Percentiles rank a stretch among this genome's conserved stretches.
Evolutionary conservation across 2,329 filamentous ascomycete species (phyloP).

Genomic region (Emericellopsis cladophorae): DNA sequence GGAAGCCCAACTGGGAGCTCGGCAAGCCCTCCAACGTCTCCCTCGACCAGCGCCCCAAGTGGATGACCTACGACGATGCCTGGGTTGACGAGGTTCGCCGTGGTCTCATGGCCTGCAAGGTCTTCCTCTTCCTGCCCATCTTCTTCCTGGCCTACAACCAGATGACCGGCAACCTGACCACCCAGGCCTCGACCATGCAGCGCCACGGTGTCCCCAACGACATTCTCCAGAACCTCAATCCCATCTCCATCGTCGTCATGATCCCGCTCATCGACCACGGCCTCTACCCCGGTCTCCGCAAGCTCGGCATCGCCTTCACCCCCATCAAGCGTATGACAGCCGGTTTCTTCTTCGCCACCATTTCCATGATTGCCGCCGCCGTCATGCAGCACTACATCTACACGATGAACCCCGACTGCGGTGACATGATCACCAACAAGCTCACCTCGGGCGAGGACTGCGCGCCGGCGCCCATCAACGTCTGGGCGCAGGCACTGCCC

Average conservation of each 20-base stretch:
- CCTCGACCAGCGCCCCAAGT: constrained; percentile 41
- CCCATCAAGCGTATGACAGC: constrained; percentile 65
- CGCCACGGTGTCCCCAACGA: constrained; percentile 66
- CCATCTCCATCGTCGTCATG: constrained; percentile 63
- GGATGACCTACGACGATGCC: constrained; percentile 75
- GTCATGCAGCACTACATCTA: constrained; percentile 54
- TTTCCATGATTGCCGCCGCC: constrained; percentile 46
- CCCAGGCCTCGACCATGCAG: constrained; percentile 53
- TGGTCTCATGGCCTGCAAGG: constrained; percentile 55
- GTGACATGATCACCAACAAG: constrained; percentile 31
- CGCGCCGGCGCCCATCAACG: constrained; percentile 48
- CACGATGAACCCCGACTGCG: constrained; percentile 42
- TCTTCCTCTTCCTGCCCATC: constrained; percentile 59
- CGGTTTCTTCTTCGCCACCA: constrained; percentile 53
- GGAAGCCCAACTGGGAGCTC: constrained; percentile 53
- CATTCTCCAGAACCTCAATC: constrained; percentile 63
- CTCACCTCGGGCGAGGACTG: constrained; percentile 26
- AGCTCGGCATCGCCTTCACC: constrained; percentile 50
- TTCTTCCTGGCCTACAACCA: constrained; percentile 49
- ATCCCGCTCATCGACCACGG: constrained; percentile 59
- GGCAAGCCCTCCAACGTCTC: constrained; percentile 55
- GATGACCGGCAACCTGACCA: constrained; percentile 47
- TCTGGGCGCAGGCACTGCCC: constrained; percentile 43
- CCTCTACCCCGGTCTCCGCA: constrained; percentile 57
- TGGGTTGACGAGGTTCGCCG: constrained; percentile 72